Evolutionary conservation across 2,329 filamentous ascomycete species (phyloP).

Genomic region (Neoarthrinium moseri): DNA sequence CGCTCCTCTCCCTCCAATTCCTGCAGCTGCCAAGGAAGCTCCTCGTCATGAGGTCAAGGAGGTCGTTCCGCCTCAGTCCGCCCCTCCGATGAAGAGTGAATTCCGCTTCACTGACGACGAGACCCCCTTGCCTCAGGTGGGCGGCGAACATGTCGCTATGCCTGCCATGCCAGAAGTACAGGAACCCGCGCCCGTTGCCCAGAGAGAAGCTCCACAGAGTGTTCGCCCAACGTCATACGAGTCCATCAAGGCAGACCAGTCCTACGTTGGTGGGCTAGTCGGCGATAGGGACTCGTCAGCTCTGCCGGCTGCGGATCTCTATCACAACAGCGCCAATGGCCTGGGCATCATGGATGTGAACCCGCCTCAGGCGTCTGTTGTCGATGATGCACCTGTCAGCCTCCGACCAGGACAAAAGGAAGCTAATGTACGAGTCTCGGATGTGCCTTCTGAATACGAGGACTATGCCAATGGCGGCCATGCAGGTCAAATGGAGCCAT

Average conservation of each 20-base stretch:
- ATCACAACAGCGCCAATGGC: constrained; percentile 11
- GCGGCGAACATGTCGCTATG: constrained; percentile 24
- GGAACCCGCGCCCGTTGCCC: constrained; percentile 34
- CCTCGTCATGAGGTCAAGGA: constrained; percentile 14
- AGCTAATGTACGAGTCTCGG: constrained; percentile 30
- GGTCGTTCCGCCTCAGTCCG: constrained; percentile 7
- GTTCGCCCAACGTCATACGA: constrained; percentile 23
- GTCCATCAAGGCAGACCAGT: constrained; percentile 15
- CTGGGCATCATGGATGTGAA: constrained; percentile 21
- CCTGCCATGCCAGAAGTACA: constrained; percentile 35
- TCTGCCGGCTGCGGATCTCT: constrained; percentile 11
- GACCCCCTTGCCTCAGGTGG: constrained; percentile 15
- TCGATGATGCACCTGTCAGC: constrained; percentile 26
- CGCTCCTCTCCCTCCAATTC: constrained; percentile 26
- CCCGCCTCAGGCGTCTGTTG: constrained; percentile 19
- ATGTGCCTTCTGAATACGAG: constrained; percentile 16
- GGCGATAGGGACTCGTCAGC: constrained; percentile 20
- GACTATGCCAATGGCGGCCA: constrained; percentile 20
- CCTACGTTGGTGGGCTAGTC: constrained; percentile 16
- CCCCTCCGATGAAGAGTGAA: constrained; percentile 24
- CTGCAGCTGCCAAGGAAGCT: constrained; percentile 21
- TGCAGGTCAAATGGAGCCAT: constrained; percentile 25
- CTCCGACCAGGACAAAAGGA: constrained; percentile 32
- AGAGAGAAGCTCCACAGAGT: constrained; percentile 18
- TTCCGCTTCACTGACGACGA: constrained; percentile 35